Percentiles rank a stretch among this genome's conserved stretches.
Evolutionary conservation across 2,329 filamentous ascomycete genomes (phyloP).

Genomic region (Alternaria sp.): DNA sequence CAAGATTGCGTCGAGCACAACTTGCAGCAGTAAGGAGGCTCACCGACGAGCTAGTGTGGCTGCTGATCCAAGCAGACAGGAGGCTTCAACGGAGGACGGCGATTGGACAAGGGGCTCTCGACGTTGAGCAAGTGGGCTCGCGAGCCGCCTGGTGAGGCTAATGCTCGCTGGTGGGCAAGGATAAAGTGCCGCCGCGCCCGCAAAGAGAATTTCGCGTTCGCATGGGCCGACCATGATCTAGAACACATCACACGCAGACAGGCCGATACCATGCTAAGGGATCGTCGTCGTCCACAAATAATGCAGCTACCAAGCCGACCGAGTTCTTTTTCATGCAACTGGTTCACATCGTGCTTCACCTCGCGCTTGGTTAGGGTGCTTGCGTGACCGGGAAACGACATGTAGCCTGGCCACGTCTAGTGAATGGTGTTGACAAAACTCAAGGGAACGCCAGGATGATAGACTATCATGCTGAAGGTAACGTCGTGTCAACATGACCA

Average conservation of each 20-base stretch:
- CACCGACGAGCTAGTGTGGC: conserved; percentile 20
- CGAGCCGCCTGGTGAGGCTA: conserved; percentile 22
- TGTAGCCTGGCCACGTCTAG: conserved; percentile 5
- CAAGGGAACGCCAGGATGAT: neutral
- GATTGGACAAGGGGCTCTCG: conserved; percentile 22
- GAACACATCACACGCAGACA: conserved; percentile 33
- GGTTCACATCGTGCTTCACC: conserved; percentile 17
- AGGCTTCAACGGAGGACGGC: conserved; percentile 11
- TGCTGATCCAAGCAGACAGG: conserved; percentile 17
- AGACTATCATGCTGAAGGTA: neutral
- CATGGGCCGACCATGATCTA: conserved; percentile 37
- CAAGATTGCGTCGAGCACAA: conserved; percentile 6
- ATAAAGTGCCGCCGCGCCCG: conserved; percentile 32
- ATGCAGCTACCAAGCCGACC: conserved; percentile 20
- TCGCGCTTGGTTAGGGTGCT: conserved; percentile 11
- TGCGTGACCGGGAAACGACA: conserved; percentile 13
- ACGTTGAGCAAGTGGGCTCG: conserved; percentile 24
- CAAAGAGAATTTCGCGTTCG: conserved; percentile 35
- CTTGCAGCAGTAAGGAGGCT: conserved; percentile 11
- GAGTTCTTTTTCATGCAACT: conserved; percentile 23
- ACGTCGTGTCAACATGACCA: conserved; percentile 16
- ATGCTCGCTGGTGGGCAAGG: conserved; percentile 24
- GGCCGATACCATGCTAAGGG: conserved; percentile 19
- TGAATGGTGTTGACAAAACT: neutral
- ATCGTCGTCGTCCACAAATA: conserved; percentile 32